Base-by-base conservation (phyloP, 1,284 basidiomycete genomes). In the Golubevia sp. region DNA sequence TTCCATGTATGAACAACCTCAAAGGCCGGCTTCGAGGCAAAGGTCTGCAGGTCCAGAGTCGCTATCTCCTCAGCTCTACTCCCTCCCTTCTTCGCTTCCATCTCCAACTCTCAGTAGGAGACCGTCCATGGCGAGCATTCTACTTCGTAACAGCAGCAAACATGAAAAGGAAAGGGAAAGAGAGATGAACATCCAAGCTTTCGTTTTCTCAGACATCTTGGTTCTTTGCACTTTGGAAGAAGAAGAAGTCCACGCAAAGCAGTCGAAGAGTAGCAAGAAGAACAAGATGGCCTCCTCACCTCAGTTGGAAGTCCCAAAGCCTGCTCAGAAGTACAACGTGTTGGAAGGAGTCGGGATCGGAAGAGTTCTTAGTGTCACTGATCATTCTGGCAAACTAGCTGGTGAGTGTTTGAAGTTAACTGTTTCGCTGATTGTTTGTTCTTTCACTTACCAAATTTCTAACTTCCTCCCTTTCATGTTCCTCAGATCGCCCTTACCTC, bases 161-260 rank as follows among this genome's bases (percentile, higher is more conserved):
- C 38, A 44, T 21, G 54, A 61, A 27, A 62, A 57, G 44, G 55
- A 27, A 18, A 56, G 25, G 51, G 55, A 49, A 21, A 56, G 38
- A 44, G 38, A 44, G 38, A 44, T 44, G 25, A 20, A 34, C n/a
- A 27, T 62, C n/a, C 60, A 62, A 20, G 60, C 60, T 20, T 62
- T 58, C 51, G 60, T 62, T 23, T 58, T 62, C 34, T 62, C 60
- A 18, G 60, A 62, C 26, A 44, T 44, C 38, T 21, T 58, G 38
- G 55, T 62, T 50, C 49, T 62, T 20, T 49, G 56, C 18, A 34
- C 59, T 18, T 26, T 34, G 24, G 52, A 30, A n/a, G 26, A 27
- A 8, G 59, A 27, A 11, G 58, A 25, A 52, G 21, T 13, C 13
- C 27, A 51, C 7, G n/a, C 27, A 18, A 59, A 59, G n/a, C 20